Evolutionary conservation across 768 basidiomycete genomes (phyloP).

Genomic region (Leccinum olivaceopallidum): DNA sequence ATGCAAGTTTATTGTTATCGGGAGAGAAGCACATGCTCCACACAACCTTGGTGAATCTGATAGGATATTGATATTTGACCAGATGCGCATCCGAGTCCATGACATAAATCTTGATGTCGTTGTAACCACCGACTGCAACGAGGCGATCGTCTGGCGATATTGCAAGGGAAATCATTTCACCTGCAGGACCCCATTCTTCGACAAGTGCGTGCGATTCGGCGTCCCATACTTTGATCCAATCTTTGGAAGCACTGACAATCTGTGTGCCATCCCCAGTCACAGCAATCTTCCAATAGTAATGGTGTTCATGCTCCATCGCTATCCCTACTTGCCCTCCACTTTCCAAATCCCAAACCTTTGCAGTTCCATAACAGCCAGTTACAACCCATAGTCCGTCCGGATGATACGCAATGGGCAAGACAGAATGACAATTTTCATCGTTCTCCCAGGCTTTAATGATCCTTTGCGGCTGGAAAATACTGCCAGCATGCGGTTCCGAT

Average conservation of each 20-base stretch:
- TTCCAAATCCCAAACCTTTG: conserved; percentile 2
- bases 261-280: not conserved
- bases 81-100: too few species aligned
- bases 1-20: not conserved
- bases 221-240: not conserved
- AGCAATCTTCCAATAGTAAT: not conserved
- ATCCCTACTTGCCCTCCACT: conserved; percentile 5
- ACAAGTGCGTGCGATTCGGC: not conserved
- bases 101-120: too few species aligned
- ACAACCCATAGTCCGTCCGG: not conserved
- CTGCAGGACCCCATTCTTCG: not conserved
- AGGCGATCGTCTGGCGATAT: not conserved
- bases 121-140: not conserved
- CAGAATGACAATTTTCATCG: not conserved
- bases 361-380: not conserved
- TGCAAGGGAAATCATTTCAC: too few species aligned
- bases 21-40: too few species aligned
- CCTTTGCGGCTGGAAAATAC: too few species aligned
- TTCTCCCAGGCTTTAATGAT: not conserved
- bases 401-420: not conserved
- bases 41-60: too few species aligned
- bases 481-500: too few species aligned
- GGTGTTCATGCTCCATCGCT: not conserved
- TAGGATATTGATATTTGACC: too few species aligned
- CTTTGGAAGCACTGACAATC: not conserved